These are phyloP conservation scores for Amylocystis lapponica DNA, from an alignment of 768 basidiomycete species.

Conservation along the genomic window DNA sequence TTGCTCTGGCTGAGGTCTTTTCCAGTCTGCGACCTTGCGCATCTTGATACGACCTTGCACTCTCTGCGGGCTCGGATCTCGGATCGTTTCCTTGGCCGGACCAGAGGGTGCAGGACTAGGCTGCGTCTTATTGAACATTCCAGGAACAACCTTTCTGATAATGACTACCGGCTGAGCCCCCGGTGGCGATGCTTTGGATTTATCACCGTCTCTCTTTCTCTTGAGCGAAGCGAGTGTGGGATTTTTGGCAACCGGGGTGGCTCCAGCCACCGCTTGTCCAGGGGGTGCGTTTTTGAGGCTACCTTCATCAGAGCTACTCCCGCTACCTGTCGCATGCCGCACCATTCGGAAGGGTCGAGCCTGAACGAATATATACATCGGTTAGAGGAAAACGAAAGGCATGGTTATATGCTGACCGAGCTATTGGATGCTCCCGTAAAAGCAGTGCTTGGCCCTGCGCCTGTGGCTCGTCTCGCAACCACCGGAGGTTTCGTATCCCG, in stretches of 20 bases:
- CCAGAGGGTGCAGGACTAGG: constrained; percentile 7
- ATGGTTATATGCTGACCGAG: not conserved
- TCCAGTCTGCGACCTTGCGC: constrained; percentile 36
- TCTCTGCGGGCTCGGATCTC: constrained; percentile 2
- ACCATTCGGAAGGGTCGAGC: constrained; percentile 9
- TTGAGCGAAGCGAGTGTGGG: constrained; percentile 21
- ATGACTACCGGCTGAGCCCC: constrained; percentile 23
- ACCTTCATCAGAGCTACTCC: constrained; percentile 12
- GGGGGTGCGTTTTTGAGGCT: not conserved
- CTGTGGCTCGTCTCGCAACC: constrained; percentile 1
- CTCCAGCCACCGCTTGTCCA: not conserved
- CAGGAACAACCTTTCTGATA: constrained; percentile 32
- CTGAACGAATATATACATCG: no score
- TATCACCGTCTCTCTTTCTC: constrained; percentile 25
- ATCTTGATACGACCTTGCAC: constrained; percentile 28
- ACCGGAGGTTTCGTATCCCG: not conserved
- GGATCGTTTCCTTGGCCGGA: constrained; percentile 8
- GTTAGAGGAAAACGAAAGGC: not conserved
- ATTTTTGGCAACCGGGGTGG: not conserved
- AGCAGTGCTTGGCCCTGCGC: not conserved
- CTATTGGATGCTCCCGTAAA: no score
- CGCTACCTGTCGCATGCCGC: constrained; percentile 1
- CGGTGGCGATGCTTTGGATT: constrained; percentile 14
- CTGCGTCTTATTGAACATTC: constrained; percentile 21
- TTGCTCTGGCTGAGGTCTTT: constrained; percentile 13